A percentile compares a stretch with the other conserved stretches of the same genome.
These are phyloP conservation scores for Monascus ruber DNA, from an alignment of 2,329 filamentous ascomycete genomes.

Conservation along the genomic window DNA sequence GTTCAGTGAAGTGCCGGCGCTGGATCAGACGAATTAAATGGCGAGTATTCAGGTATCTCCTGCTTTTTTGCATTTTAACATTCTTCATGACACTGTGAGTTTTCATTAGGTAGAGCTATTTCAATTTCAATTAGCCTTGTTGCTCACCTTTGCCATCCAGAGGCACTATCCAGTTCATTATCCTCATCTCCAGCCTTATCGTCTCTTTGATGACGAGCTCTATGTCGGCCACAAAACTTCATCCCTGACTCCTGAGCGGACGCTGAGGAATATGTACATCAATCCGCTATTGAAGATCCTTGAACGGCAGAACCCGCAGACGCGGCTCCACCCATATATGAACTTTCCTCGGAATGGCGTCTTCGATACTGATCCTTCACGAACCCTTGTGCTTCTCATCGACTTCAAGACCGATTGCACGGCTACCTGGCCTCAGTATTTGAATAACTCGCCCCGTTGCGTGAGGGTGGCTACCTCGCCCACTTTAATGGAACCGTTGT, in stretches of 20 bases:
- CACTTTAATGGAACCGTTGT: conserved; percentile 30
- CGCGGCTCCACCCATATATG: conserved; percentile 1
- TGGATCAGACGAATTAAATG: too few species aligned
- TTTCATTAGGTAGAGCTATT: neutral
- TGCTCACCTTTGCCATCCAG: conserved; percentile 11
- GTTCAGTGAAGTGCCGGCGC: too few species aligned
- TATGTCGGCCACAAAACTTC: conserved; percentile 53
- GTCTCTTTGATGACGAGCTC: conserved; percentile 44
- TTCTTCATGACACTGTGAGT: conserved; percentile 26
- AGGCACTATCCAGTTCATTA: conserved; percentile 31
- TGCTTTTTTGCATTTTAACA: conserved; percentile 7
- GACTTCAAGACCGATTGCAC: conserved; percentile 54
- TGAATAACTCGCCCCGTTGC: conserved; percentile 29
- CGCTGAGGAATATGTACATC: conserved; percentile 53
- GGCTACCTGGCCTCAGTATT: conserved; percentile 15
- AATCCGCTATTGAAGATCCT: conserved; percentile 52
- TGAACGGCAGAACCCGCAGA: conserved; percentile 37
- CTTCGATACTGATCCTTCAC: conserved; percentile 41
- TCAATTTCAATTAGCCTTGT: neutral
- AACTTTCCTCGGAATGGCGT: conserved; percentile 37
- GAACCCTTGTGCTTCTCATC: conserved; percentile 52
- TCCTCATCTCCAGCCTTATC: conserved; percentile 23
- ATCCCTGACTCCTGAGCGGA: conserved; percentile 44
- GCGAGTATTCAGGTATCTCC: too few species aligned
- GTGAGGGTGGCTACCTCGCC: conserved; percentile 32